Base-by-base conservation (phyloP, 2,329 filamentous ascomycete genomes). In the Apiospora rasikravindrae region DNA sequence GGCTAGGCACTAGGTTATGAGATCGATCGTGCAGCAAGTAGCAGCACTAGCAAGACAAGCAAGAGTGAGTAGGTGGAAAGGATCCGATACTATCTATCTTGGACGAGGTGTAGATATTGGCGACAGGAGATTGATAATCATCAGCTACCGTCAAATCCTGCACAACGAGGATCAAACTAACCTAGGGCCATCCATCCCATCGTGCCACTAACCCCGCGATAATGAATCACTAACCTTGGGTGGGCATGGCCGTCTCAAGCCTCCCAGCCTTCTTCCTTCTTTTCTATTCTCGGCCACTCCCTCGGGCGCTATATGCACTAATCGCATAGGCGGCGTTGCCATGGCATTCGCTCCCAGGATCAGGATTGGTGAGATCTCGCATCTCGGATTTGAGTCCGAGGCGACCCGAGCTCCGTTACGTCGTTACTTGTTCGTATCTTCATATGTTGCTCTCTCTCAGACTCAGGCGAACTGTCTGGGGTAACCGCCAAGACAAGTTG, bases 221-320 rank as follows among this genome's bases (percentile, higher is more conserved):
- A 61, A 61, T 61, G 53, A 61, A 61, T 61, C 53, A 61, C 53
- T 37, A 61, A n/a, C n/a, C n/a, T n/a, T n/a, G n/a, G 2, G 29
- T 16, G 49, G 49, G 24, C 49, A 16, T 53, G 49, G 13, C 24
- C 49, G 49, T 53, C 49, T 14, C 53, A 61, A 29, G 6, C 16
- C 16, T 33, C 14, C 26, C 29, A 19, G 33, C 8, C 16, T 29
- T 29, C 13, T 26, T 29, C 8, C 16, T 29, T 29, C 13, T 26
- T 29, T 24, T 51, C 24, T 26, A 11, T 51, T 26, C 11, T 33
- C 53, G 53, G 53, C 29, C 16, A 22, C 26, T 37, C 26, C 29
- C 53, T 61, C 16, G 29, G 53, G 53, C 29, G 29, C 26, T 29
- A 57, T 14, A 19, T 16, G 26, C 51, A 19, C 51, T 33, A 57